These are phyloP conservation scores for Coccomyxa sp. DNA, from an alignment of 139 green algal species.

Conservation along the genomic window DNA sequence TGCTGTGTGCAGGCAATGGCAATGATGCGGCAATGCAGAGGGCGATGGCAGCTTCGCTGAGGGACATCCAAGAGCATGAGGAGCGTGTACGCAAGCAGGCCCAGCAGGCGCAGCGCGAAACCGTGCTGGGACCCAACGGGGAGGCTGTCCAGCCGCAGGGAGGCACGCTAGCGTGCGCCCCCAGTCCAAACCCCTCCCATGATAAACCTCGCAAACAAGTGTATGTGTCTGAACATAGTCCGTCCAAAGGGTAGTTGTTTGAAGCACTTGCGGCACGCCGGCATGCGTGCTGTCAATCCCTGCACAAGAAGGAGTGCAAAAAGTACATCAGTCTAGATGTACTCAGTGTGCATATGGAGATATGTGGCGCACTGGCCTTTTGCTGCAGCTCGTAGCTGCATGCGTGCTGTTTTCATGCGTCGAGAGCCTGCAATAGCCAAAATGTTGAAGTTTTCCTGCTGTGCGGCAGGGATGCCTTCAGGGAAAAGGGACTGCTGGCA, in stretches of 20 bases:
- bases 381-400: no score
- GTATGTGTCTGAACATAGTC: no score
- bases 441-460: not conserved
- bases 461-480: not conserved
- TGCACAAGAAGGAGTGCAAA: no score
- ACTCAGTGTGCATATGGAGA: no score
- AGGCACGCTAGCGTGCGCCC: not conserved
- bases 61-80: slow-evolving; percentile 51
- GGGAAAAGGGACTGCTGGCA: slow-evolving; percentile 1
- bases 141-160: not conserved
- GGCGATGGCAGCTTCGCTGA: slow-evolving; percentile 16
- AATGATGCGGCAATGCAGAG: not conserved
- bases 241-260: no score
- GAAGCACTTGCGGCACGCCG: no score
- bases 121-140: not conserved
- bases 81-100: slow-evolving; percentile 13
- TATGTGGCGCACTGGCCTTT: no score
- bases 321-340: no score
- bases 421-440: no score
- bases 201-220: no score
- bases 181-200: not conserved
- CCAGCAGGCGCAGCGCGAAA: slow-evolving; percentile 5
- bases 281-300: no score
- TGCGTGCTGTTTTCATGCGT: no score
- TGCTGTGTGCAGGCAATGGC: not conserved